Base-by-base conservation (phyloP, 306 rosid species). In the Crotalaria pallida region DNA sequence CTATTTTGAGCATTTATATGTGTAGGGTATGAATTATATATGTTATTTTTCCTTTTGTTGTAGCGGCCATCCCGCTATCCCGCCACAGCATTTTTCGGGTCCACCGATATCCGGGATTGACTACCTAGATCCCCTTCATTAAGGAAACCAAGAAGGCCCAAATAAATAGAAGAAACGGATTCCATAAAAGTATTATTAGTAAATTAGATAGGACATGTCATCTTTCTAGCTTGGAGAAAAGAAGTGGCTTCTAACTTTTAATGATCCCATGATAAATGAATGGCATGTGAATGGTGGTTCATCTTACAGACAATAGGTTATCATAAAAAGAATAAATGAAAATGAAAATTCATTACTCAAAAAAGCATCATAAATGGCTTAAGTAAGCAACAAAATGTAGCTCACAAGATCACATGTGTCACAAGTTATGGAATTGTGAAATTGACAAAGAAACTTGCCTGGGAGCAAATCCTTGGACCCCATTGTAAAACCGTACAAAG, bases 401-500 rank as follows among this genome's bases (percentile, higher is more conserved):
- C 38, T 40, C 40, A 62, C 15, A 40, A 10, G 23, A 11, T 15
- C 52, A 33, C 5, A 36, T 33, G 5, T 60, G 23, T 29, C 23
- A 21, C 40, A 19, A 44, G 29, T 59, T 58, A 24, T 13, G 23
- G 60, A 76, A 41, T 16, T 21, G 31, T 72, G 33, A 69, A 65
- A 58, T 24, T 58, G 76, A 65, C 57, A 67, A 57, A 24, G 68
- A 75, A 55, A 81, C 96, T 85, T 71, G 74, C 98, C 97, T 88
- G 61, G 97, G 86, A 76, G 89, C 88, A 80, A 87, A 94, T 72
- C 99, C 99, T 79, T 87, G 96, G 63, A 91, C 96, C 51, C 97
- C 99, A 81, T 87, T 94, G 78, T 88, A 94, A 75, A 94, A 94
- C 27, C 88, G 94, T 67, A 91, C 88, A 85, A 83, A 84, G 85